Base-by-base conservation (phyloP, 2,329 filamentous ascomycete genomes). In the Monilinia vaccinii-corymbosi region DNA sequence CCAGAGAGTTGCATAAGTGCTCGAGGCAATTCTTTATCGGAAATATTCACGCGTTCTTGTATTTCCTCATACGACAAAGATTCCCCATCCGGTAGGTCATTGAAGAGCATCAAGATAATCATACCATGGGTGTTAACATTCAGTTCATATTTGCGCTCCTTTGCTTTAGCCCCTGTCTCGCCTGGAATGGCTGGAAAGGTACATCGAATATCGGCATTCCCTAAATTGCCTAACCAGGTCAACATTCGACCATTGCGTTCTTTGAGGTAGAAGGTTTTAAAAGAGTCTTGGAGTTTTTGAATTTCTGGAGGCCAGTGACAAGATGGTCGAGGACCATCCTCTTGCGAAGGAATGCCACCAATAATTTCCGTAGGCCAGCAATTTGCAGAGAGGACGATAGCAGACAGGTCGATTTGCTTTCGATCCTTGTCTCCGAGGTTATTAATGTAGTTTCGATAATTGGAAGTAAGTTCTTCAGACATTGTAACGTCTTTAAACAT, bases 401-500 rank as follows among this genome's bases (percentile, higher is more conserved):
- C 87, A 53, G 81, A 82, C 28, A 99, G 80, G 50, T 97, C 94
- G 32, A 93, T 83, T 34, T 81, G 83, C 70, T 81, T 84, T 76
- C 80, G 18, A 75, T 80, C 69, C 21, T 74, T 71, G 72, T 84
- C 73, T 72, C 81, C 73, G 13, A 83, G 73, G 34, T 73, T 75
- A 34, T 75, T 73, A 50, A 84, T 84, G 64, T 93, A 83, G 18
- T 82, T 80, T 65, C 86, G 87, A 76, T 95, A 97, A 60, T 82
- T 84, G 14, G 84, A 76, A 0, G 89, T 91, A 31, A 97, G 80
- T 65, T 96, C 93, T 58, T 87, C 85, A 0, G 92, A 97, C 14
- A 92, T 85, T 18, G 87, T 84, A 83, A 97, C 92, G 70, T 99
- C 94, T 74, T 91, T 92, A 78, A 99, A 97, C 91, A 99, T 97